Percentiles rank a stretch among this genome's conserved stretches.
Evolutionary conservation across 768 basidiomycete genomes (phyloP).

Genomic region (Mycena metata): DNA sequence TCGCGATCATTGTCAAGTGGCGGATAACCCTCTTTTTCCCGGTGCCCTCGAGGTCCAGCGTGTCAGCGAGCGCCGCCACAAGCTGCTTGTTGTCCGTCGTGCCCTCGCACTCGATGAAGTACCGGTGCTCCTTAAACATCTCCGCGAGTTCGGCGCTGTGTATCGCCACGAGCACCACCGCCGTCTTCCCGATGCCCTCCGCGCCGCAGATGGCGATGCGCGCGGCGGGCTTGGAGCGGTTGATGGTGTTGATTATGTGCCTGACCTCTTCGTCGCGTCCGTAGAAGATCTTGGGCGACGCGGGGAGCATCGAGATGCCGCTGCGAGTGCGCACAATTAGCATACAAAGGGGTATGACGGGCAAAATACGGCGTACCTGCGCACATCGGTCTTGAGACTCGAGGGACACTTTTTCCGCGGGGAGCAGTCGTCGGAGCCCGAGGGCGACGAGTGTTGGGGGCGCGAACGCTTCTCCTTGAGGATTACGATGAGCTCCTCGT

Average conservation of each 20-base stretch:
- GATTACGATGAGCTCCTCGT: slow-evolving; percentile 34
- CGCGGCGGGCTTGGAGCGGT: slow-evolving; percentile 19
- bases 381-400: not conserved
- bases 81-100: slow-evolving; percentile 21
- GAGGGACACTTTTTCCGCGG: slow-evolving; percentile 15
- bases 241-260: slow-evolving; percentile 22
- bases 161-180: slow-evolving; percentile 22
- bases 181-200: slow-evolving; percentile 29
- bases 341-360: not conserved
- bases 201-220: slow-evolving; percentile 26
- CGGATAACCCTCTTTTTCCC: slow-evolving; percentile 21
- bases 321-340: slow-evolving; percentile 8
- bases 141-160: slow-evolving; percentile 11
- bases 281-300: slow-evolving; percentile 31
- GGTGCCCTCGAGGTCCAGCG: slow-evolving; percentile 8
- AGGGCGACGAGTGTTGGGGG: not conserved
- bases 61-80: slow-evolving; percentile 4
- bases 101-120: slow-evolving; percentile 31
- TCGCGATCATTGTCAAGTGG: slow-evolving; percentile 1
- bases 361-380: not conserved
- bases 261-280: slow-evolving; percentile 29
- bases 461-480: slow-evolving; percentile 29
- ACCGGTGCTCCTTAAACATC: slow-evolving; percentile 16
- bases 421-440: not conserved
- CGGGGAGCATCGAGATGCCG: slow-evolving; percentile 22